A percentile compares a stretch with the other conserved stretches of the same genome.
These are phyloP conservation scores for Alternaria sp. DNA, from an alignment of 2,329 filamentous ascomycete species.

Conservation along the genomic window DNA sequence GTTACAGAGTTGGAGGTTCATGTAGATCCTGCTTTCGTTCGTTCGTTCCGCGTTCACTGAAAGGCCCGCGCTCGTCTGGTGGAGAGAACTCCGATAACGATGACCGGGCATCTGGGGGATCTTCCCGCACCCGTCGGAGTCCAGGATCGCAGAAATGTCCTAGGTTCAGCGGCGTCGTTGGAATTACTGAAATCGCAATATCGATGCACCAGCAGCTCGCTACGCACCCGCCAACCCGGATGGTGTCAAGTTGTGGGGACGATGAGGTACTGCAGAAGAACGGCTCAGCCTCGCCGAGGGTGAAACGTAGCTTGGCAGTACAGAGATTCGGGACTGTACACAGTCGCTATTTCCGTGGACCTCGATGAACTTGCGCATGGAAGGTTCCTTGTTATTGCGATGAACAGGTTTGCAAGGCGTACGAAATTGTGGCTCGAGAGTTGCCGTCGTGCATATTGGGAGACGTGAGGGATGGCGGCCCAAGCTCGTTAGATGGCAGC, in stretches of 20 bases:
- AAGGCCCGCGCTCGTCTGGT: neutral
- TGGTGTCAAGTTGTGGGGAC: neutral
- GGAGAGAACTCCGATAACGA: neutral
- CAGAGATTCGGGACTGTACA: neutral
- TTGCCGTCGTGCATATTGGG: neutral
- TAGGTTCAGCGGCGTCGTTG: neutral
- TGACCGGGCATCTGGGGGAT: neutral
- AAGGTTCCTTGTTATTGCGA: neutral
- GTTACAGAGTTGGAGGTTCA: neutral
- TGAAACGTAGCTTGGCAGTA: neutral
- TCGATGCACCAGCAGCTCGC: neutral
- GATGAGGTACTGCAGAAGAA: neutral
- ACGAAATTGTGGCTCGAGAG: neutral
- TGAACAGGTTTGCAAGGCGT: neutral
- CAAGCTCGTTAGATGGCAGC: neutral
- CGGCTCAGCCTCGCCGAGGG: neutral
- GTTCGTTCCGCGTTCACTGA: neutral
- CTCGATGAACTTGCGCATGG: neutral
- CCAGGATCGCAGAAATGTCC: neutral
- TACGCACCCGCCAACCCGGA: neutral
- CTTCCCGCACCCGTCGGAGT: neutral
- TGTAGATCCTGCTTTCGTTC: neutral
- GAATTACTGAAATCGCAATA: neutral
- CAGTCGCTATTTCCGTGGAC: neutral
- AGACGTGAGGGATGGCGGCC: neutral